Evolutionary conservation across 495 filamentous ascomycete species (phyloP).

Genomic region (Cladorrhinum samala): DNA sequence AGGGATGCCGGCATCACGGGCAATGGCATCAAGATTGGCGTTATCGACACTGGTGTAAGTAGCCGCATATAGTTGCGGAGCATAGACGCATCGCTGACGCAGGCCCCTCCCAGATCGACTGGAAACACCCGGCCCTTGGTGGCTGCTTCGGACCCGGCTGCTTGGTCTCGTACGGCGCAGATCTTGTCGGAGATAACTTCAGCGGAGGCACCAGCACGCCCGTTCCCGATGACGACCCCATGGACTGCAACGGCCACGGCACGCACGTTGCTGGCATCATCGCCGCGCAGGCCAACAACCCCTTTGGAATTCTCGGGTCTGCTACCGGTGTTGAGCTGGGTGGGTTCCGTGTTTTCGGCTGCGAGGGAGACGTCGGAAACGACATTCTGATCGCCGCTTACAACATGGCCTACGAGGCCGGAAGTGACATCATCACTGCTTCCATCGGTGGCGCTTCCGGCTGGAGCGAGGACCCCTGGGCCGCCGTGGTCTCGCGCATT

Average conservation of each 20-base stretch:
- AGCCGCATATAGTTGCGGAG: background rate
- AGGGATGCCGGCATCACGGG: constrained; percentile 37
- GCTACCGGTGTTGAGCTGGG: constrained; percentile 50
- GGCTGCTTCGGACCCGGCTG: constrained; percentile 51
- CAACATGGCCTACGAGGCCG: constrained; percentile 50
- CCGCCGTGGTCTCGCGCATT: constrained; percentile 46
- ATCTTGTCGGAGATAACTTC: constrained; percentile 49
- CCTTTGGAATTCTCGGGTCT: constrained; percentile 48
- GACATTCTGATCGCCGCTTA: constrained; percentile 52
- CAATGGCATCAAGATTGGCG: constrained; percentile 42
- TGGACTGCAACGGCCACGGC: constrained; percentile 44
- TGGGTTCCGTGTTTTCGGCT: constrained; percentile 52
- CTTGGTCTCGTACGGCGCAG: constrained; percentile 47
- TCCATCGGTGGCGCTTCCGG: constrained; percentile 52
- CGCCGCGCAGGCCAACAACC: constrained; percentile 44
- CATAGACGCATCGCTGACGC: constrained; percentile 11
- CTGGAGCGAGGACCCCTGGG: constrained; percentile 52
- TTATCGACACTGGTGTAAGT: constrained; percentile 45
- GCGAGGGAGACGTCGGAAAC: constrained; percentile 39
- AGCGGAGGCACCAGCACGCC: constrained; percentile 33
- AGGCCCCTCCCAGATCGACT: constrained; percentile 41
- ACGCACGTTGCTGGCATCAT: constrained; percentile 50
- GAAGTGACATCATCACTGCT: constrained; percentile 54
- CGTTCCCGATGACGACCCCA: constrained; percentile 40
- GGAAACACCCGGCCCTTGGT: constrained; percentile 51